A percentile compares a stretch with the other conserved stretches of the same genome.
Conservation (phyloP, 139 green algal species). For the Deuterostichococcus epilithicus region DNA sequence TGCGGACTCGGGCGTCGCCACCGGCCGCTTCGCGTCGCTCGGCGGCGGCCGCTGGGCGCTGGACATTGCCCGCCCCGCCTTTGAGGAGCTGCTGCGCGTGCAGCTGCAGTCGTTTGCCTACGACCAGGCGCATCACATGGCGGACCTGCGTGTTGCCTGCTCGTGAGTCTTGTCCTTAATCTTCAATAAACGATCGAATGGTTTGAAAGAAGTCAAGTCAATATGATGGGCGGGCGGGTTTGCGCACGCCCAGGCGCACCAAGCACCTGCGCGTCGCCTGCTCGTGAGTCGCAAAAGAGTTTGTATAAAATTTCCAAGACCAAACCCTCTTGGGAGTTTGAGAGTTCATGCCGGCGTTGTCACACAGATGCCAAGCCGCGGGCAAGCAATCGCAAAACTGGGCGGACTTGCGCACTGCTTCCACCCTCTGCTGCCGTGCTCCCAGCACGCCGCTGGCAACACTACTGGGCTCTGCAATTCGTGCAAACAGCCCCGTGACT, state of each 20-base stretch:
- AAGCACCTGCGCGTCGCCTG: not conserved
- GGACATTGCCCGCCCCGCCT: not conserved
- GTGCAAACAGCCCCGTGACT: no score
- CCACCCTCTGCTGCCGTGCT: slow-evolving; percentile 6
- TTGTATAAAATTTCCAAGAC: no score
- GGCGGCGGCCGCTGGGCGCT: not conserved
- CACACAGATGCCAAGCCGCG: no score
- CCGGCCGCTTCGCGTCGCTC: not conserved
- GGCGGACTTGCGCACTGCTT: not conserved
- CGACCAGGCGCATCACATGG: not conserved
- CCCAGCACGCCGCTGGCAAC: slow-evolving; percentile 19
- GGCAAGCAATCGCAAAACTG: not conserved
- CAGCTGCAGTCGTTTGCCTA: not conserved
- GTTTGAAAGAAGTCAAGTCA: no score
- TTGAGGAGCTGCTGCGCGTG: not conserved
- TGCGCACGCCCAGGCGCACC: no score
- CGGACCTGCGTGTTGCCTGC: no score
- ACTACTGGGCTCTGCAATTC: slow-evolving; percentile 1
- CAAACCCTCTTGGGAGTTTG: no score
- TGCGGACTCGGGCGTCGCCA: not conserved
- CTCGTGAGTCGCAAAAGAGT: no score
- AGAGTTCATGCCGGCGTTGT: no score
- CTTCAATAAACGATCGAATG: no score
- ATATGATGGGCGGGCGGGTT: no score
- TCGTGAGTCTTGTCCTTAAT: no score